phyloP scores from a whole-genome alignment of 257 asterid species.

The Solanum phureja region DNA sequence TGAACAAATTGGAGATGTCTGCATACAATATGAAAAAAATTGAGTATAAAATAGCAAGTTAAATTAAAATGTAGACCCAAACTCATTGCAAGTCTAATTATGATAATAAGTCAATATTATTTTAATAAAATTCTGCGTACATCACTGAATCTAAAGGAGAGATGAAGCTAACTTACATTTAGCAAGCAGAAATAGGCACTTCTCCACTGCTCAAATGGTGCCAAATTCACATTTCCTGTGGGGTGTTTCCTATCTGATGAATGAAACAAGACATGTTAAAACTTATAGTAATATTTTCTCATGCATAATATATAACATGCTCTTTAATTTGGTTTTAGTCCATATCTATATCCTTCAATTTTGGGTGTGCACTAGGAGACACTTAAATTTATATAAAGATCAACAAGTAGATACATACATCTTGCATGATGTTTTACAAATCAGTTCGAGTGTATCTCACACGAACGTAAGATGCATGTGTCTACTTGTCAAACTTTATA shows the following conservation, averaged over 20 bases:
- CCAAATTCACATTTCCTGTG: conserved; percentile 27
- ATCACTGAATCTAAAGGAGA: not conserved
- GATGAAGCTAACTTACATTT: conserved; percentile 13
- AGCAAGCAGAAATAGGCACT: conserved; percentile 40
- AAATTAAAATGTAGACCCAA: not conserved
- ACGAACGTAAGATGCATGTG: not conserved
- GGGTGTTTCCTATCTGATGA: conserved; percentile 29
- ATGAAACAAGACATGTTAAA: not conserved
- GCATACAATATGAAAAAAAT: not conserved
- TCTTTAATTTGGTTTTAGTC: not conserved
- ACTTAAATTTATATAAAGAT: not conserved
- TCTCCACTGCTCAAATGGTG: conserved; percentile 39
- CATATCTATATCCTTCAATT: fast-evolving
- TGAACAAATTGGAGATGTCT: conserved; percentile 10
- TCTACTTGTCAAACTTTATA: not conserved
- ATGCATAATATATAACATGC: not conserved
- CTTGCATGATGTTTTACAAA: not conserved
- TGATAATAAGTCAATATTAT: not conserved
- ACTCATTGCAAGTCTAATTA: not conserved
- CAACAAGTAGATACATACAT: not conserved
- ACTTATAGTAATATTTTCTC: not conserved
- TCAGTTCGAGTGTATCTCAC: not conserved
- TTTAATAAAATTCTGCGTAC: not conserved
- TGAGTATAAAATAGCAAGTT: too few species aligned
- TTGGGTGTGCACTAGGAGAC: not conserved